Evolutionary conservation across 2,329 filamentous ascomycete species (phyloP), one percentile per base, ranked within the genome.

Genomic region (Colletotrichum melonis): DNA sequence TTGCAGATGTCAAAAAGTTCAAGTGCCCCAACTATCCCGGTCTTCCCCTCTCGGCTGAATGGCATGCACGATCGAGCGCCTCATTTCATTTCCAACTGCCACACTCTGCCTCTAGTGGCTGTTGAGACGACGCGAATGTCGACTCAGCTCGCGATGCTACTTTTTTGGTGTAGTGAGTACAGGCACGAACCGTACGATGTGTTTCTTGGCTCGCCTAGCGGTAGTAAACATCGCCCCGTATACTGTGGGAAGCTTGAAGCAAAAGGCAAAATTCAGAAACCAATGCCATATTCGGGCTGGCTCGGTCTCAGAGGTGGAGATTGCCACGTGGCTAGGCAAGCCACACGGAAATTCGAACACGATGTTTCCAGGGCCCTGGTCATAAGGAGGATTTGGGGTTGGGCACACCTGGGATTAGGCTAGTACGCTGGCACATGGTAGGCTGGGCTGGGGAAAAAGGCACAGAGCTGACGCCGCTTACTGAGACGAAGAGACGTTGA

Each of bases 241-340:
- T 4, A 11, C 35, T 54, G 30, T 55, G 49, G 35, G 5, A 42
- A 24, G 38, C 14, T 42, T 42, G 14, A 19, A 19, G 30, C 9
- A 49, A 30, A 30, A 28, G 5, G 4, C 5, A 7, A 2, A 30
- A 55, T 8, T 7, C 52, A 19, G 35, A 11, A 56, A 58, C 42
- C 28, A 28, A 16, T 30, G 22, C 19, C 65, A 63, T 38, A 42
- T 59, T 42, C 55, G 67, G 56, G 46, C 52, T 66, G 60, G 62
- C 56, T 72, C 57, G 62, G 68, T 58, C 42, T 63, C 35, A 52
- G 30, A 28, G 52, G 72, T 72, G 72, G 72, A 63, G 72, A 55
- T 42, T 28, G 68, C 72, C 72, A 74, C 72, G 72, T 74, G 72
- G 72, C 54, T n/a, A 12, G n/a, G 72, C 62, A 67, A 67, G 63